Percentiles rank a stretch among this genome's conserved stretches.
Evolutionary conservation across 1,284 basidiomycete genomes (phyloP).

Genomic region (Kwoniella shivajii): DNA sequence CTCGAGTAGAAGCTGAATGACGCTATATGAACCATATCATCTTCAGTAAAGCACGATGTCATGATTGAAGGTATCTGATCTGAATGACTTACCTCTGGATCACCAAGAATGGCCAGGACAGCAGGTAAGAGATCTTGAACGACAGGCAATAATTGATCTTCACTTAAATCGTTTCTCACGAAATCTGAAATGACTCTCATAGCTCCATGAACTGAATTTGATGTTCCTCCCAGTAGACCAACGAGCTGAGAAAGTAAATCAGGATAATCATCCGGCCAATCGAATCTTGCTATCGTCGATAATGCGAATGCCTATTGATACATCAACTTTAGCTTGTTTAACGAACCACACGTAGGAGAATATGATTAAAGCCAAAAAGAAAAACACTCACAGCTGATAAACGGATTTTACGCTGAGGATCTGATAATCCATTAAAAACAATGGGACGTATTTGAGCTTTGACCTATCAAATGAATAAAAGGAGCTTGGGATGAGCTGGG

Average conservation of each 20-base stretch:
- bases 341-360: no score
- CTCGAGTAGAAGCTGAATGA: slow-evolving; percentile 75
- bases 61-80: no score
- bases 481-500: not conserved
- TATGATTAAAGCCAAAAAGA: not conserved
- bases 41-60: not conserved
- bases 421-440: slow-evolving; percentile 79
- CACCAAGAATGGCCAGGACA: slow-evolving; percentile 77
- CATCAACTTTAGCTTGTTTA: no score
- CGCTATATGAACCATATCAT: slow-evolving; percentile 54
- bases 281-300: slow-evolving; percentile 79
- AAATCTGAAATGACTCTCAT: slow-evolving; percentile 93
- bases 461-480: slow-evolving; percentile 57
- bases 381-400: slow-evolving; percentile 68
- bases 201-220: slow-evolving; percentile 83
- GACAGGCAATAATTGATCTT: slow-evolving; percentile 88
- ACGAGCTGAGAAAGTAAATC: slow-evolving; percentile 74
- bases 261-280: slow-evolving; percentile 94
- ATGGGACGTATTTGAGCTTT: slow-evolving; percentile 74
- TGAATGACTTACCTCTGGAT: slow-evolving; percentile 66
- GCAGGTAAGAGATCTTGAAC: slow-evolving; percentile 80
- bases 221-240: slow-evolving; percentile 67
- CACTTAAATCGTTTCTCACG: slow-evolving; percentile 83
- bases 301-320: slow-evolving; percentile 75
- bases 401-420: slow-evolving; percentile 79